phyloP scores from a whole-genome alignment of 805 yeast species.

The Ogataea pini region DNA sequence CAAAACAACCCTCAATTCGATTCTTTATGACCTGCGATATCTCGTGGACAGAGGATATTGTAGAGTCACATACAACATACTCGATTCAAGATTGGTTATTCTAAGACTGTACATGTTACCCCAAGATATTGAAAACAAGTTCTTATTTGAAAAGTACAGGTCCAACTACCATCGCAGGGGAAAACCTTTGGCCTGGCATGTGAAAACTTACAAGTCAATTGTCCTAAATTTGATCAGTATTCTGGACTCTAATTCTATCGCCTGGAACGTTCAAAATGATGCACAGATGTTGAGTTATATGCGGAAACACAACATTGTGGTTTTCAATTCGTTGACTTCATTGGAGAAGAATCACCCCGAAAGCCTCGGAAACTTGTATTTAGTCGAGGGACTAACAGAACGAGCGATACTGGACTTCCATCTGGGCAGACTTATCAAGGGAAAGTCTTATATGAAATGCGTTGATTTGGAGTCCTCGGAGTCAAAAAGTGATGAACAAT shows the following conservation, averaged over 20 bases:
- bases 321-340: constrained; percentile 11
- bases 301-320: constrained; percentile 5
- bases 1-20: constrained; percentile 10
- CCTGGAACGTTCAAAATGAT: constrained; percentile 37
- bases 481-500: constrained; percentile 12
- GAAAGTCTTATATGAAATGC: constrained; percentile 17
- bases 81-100: constrained; percentile 27
- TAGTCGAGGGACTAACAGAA: constrained; percentile 2
- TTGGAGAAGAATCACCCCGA: not conserved
- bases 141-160: constrained; percentile 40
- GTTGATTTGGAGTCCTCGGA: no score
- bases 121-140: constrained; percentile 40
- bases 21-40: constrained; percentile 43
- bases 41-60: constrained; percentile 43
- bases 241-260: constrained; percentile 42
- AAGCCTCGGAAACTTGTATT: constrained; percentile 8
- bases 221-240: constrained; percentile 41
- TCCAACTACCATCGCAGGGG: constrained; percentile 33
- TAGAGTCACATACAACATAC: constrained; percentile 45
- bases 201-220: constrained; percentile 30
- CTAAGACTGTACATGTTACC: constrained; percentile 53
- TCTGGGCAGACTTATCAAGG: constrained; percentile 37
- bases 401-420: constrained; percentile 31
- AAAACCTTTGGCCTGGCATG: constrained; percentile 37
- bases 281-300: constrained; percentile 12